Base-by-base conservation (phyloP, 2,329 filamentous ascomycete genomes). In the Macrophomina tecta region DNA sequence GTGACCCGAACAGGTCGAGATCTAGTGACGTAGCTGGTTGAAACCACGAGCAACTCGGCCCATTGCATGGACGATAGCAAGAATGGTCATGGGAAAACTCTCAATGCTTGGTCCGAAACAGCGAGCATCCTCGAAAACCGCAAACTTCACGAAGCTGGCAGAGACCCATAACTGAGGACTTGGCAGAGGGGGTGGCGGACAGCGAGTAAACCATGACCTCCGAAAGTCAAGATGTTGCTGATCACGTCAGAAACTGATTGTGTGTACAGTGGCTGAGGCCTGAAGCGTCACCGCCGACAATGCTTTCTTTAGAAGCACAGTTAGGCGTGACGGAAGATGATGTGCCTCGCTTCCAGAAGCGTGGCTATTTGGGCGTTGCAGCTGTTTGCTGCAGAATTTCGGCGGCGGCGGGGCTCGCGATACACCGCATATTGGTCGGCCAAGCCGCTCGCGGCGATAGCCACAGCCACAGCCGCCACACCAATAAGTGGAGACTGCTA, bases 221-320 rank as follows among this genome's bases (percentile, higher is more conserved):
- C 28, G 14, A 16, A 7, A n/a, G 18, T 32, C 16, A 28, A 23
- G 32, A 32, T 11, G 28, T 16, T 12, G 40, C 14, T 5, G 42
- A 49, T 62, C 58, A 62, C 42, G 58, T 62, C 42, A 62, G 58
- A 49, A 48, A 32, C 58, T 49, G 58, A 49, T 48, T 62, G 58
- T 42, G 48, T 34, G 28, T 28, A 16, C 16, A 9, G 55, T 60
- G 40, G 55, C 55, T 45, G 38, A 34, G 55, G 16, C 16, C 55
- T 42, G 58, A 16, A 36, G n/a, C 14, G 45, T 16, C 28, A 34
- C 34, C 9, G 45, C 58, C 58, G 58, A 49, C 30, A 28, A 45
- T 4, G n/a, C 58, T 62, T 62, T 62, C 45, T 49, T 62, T 62
- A 62, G 58, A 62, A 62, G 58, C 45, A 45, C 23, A 23, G 23